Conservation (phyloP, 768 basidiomycete species). For the Panaeolus papilionaceus region DNA sequence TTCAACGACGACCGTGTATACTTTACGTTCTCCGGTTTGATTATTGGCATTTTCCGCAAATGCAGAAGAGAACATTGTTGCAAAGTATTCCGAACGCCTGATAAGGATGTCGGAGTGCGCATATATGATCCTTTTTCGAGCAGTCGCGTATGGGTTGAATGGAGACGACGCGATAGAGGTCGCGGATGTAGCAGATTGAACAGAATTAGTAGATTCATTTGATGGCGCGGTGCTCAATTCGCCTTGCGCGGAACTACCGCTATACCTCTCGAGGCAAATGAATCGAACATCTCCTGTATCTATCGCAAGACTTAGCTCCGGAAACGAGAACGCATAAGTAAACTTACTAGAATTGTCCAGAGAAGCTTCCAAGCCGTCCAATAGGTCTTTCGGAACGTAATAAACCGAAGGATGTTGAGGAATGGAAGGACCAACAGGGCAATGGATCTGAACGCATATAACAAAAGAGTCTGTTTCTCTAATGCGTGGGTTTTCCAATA, state of each 20-base stretch:
- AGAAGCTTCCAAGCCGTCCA: constrained; percentile 73
- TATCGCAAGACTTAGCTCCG: constrained; percentile 26
- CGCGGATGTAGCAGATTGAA: constrained; percentile 37
- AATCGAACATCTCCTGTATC: constrained; percentile 83
- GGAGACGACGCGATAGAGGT: constrained; percentile 52
- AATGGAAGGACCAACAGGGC: constrained; percentile 59
- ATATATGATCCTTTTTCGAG: constrained; percentile 76
- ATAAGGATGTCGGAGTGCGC: constrained; percentile 81
- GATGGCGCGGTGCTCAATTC: constrained; percentile 17
- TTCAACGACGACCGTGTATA: constrained; percentile 73
- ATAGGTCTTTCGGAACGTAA: constrained; percentile 68
- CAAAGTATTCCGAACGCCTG: constrained; percentile 79
- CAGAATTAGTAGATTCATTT: constrained; percentile 20
- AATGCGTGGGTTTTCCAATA: constrained; percentile 67
- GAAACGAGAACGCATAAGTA: not conserved
- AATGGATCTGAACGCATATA: constrained; percentile 78
- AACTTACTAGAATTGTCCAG: constrained; percentile 73
- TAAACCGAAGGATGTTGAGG: constrained; percentile 71
- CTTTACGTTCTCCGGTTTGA: constrained; percentile 55
- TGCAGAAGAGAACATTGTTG: constrained; percentile 73
- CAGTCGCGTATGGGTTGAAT: constrained; percentile 51
- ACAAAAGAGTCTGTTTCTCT: constrained; percentile 70
- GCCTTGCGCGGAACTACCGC: not conserved
- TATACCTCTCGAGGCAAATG: constrained; percentile 66
- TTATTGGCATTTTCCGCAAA: constrained; percentile 63